Evolutionary conservation across 441 rosid species (phyloP).

Genomic region (Breynia disticha): DNA sequence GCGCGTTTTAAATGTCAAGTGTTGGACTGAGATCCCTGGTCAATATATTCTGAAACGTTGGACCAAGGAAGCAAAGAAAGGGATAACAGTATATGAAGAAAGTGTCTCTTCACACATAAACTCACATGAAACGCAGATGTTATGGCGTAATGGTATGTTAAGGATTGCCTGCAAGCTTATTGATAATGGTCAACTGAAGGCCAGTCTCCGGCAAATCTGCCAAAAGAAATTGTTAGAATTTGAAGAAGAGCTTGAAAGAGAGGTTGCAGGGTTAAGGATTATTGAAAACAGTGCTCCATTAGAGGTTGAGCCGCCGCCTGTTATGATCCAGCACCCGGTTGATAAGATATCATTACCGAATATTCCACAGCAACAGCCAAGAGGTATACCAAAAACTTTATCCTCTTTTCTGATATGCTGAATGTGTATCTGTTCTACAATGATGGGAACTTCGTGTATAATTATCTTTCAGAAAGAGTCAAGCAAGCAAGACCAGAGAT

Average conservation of each 20-base stretch:
- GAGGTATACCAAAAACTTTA: background rate
- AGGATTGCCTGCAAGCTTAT: background rate
- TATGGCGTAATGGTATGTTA: background rate
- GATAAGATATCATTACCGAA: background rate
- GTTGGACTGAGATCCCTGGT: background rate
- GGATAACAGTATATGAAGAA: background rate
- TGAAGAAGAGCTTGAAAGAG: background rate
- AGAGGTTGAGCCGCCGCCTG: background rate
- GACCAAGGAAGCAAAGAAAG: constrained; percentile 6
- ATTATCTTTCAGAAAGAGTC: background rate
- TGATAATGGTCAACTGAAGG: background rate
- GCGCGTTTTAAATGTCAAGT: background rate
- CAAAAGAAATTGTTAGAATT: background rate
- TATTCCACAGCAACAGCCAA: constrained; percentile 35
- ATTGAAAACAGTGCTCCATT: background rate
- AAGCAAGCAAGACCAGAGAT: background rate
- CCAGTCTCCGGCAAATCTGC: background rate
- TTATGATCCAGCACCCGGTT: background rate
- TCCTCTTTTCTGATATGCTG: background rate
- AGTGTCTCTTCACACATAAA: background rate
- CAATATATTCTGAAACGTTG: constrained; percentile 8
- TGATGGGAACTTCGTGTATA: background rate
- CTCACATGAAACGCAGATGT: background rate
- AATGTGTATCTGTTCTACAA: constrained; percentile 15
- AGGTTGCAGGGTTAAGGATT: background rate